phyloP scores from a whole-genome alignment of 2,329 filamentous ascomycete species.

The Ceratocystis cubensis region DNA sequence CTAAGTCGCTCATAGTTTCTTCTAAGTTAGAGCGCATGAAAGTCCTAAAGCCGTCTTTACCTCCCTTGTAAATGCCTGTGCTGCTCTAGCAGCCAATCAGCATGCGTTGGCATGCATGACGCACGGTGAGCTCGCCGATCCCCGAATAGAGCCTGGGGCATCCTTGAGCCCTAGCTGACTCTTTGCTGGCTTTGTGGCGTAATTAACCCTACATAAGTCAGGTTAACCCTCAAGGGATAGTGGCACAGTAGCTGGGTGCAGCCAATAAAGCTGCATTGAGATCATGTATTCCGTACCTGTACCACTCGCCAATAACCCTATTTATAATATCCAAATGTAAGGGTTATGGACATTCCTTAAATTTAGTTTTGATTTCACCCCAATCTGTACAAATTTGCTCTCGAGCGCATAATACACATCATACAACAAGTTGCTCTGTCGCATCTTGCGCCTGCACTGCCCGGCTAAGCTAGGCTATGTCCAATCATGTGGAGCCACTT shows the following conservation, averaged over 20 bases:
- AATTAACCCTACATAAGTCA: not conserved
- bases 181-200: not conserved
- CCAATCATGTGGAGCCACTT: not conserved
- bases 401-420: no score
- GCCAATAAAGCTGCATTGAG: no score
- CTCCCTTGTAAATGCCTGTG: slow-evolving; percentile 3
- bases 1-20: slow-evolving; percentile 1
- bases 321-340: accelerated
- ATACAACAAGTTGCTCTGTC: no score
- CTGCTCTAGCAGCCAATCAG: slow-evolving; percentile 1
- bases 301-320: no score
- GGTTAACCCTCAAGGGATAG: not conserved
- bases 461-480: not conserved
- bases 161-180: not conserved
- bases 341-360: not conserved
- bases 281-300: no score
- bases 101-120: not conserved
- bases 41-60: no score
- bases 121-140: slow-evolving; percentile 9
- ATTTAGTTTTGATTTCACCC: no score
- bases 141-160: not conserved
- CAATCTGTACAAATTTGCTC: no score
- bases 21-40: no score
- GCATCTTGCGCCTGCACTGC: not conserved
- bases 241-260: no score